A percentile compares a stretch with the other conserved stretches of the same genome.
Evolutionary conservation across 495 filamentous ascomycete species (phyloP).

Genomic region (Penicillium angulare): DNA sequence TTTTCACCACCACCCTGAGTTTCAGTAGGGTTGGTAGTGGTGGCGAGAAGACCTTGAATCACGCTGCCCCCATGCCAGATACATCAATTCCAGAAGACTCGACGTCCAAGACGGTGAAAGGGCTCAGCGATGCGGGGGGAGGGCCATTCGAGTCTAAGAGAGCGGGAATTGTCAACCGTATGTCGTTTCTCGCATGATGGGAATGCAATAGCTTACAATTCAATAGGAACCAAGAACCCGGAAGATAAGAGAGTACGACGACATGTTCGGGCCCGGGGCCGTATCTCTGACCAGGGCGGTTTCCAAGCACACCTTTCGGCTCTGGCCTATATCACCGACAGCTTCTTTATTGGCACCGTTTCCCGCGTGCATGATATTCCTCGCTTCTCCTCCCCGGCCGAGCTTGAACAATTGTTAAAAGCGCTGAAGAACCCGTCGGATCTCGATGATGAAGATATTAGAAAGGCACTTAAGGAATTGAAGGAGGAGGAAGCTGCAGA

Average conservation of each 20-base stretch:
- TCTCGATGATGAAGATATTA: conserved; percentile 43
- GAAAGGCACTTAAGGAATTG: conserved; percentile 38
- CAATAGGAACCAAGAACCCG: conserved; percentile 41
- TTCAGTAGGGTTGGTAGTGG: conserved; percentile 74
- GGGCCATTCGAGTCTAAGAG: conserved; percentile 44
- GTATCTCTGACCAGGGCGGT: conserved; percentile 69
- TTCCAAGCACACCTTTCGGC: conserved; percentile 77
- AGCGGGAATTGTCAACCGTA: conserved; percentile 45
- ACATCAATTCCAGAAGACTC: conserved; percentile 26
- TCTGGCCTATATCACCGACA: conserved; percentile 89
- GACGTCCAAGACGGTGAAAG: conserved; percentile 17
- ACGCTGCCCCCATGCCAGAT: conserved; percentile 34
- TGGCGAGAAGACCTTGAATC: conserved; percentile 56
- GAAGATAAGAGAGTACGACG: conserved; percentile 69
- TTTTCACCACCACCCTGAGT: conserved; percentile 92
- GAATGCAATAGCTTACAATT: background rate
- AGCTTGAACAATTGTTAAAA: conserved; percentile 36
- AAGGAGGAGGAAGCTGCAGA: conserved; percentile 45
- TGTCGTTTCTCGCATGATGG: conserved; percentile 8
- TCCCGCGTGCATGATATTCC: conserved; percentile 70
- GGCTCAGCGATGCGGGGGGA: conserved; percentile 29
- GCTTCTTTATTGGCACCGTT: conserved; percentile 89
- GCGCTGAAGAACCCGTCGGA: conserved; percentile 48
- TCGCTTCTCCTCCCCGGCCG: conserved; percentile 50
- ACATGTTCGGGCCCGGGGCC: conserved; percentile 76